phyloP scores from a whole-genome alignment of 1,284 basidiomycete genomes.

The Ceratobasidium sp. region DNA sequence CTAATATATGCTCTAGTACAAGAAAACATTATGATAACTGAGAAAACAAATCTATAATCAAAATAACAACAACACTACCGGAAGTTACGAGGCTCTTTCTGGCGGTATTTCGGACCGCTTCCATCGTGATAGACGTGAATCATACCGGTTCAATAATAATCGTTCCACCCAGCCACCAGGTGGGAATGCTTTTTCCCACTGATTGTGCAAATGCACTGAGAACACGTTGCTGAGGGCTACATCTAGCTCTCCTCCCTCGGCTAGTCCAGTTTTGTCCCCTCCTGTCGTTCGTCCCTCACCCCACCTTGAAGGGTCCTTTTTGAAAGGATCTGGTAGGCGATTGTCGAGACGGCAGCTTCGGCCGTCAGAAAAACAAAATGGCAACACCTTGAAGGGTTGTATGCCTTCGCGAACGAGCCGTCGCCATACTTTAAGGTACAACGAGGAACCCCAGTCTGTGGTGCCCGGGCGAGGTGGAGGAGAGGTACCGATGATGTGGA shows the following conservation, averaged over 20 bases:
- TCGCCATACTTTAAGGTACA: slow-evolving; percentile 87
- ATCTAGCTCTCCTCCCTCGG: slow-evolving; percentile 71
- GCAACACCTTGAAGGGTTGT: slow-evolving; percentile 85
- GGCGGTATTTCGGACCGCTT: slow-evolving; percentile 33
- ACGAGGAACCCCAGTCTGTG: slow-evolving; percentile 88
- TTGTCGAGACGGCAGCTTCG: slow-evolving; percentile 88
- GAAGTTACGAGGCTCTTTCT: not conserved
- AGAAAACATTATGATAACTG: slow-evolving; percentile 37
- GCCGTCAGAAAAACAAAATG: slow-evolving; percentile 90
- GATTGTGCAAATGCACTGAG: slow-evolving; percentile 88
- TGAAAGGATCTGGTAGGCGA: slow-evolving; percentile 87
- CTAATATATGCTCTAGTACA: slow-evolving; percentile 17
- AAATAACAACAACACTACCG: slow-evolving; percentile 19
- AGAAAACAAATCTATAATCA: slow-evolving; percentile 28
- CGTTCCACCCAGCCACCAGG: slow-evolving; percentile 79
- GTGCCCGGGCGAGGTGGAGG: slow-evolving; percentile 74
- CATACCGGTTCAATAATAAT: slow-evolving; percentile 67
- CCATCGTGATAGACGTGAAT: slow-evolving; percentile 32
- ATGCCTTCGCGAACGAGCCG: slow-evolving; percentile 73
- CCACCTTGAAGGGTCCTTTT: slow-evolving; percentile 62
- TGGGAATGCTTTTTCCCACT: slow-evolving; percentile 85
- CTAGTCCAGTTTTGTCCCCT: slow-evolving; percentile 51
- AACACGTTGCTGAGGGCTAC: slow-evolving; percentile 73
- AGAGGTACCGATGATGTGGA: slow-evolving; percentile 82
- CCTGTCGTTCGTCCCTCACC: slow-evolving; percentile 62